phyloP scores from a whole-genome alignment of 31 red algal genomes.

The Endocladia muricata region DNA sequence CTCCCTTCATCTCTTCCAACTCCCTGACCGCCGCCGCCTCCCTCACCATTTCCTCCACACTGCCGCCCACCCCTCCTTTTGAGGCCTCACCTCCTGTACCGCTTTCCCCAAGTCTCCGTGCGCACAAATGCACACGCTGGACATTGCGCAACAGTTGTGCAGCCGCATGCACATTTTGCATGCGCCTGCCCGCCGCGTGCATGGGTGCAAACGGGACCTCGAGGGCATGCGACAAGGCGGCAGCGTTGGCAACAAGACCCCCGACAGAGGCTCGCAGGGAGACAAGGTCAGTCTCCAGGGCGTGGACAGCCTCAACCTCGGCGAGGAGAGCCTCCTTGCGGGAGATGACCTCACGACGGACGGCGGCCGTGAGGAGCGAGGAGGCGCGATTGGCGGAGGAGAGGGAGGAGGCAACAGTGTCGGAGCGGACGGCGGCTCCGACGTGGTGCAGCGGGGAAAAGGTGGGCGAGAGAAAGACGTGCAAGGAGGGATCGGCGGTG shows the following conservation, averaged over 20 bases:
- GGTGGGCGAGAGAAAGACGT: slow-evolving; percentile 35
- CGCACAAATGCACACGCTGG: slow-evolving; percentile 43
- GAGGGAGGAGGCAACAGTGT: slow-evolving; percentile 39
- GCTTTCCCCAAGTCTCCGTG: slow-evolving; percentile 37
- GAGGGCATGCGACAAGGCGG: slow-evolving; percentile 37
- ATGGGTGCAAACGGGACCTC: slow-evolving; percentile 46
- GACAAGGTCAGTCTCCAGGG: slow-evolving; percentile 56
- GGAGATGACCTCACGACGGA: slow-evolving; percentile 67
- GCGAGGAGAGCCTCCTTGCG: slow-evolving; percentile 72
- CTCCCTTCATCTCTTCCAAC: slow-evolving; percentile 46
- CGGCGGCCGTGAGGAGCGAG: slow-evolving; percentile 50
- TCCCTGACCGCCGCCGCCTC: slow-evolving; percentile 58
- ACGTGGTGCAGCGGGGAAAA: slow-evolving; percentile 57
- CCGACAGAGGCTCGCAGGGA: slow-evolving; percentile 43
- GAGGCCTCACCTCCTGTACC: too few relatives aligned
- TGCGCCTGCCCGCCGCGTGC: slow-evolving; percentile 23
- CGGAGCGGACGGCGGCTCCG: slow-evolving; percentile 37
- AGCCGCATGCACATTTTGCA: slow-evolving; percentile 45
- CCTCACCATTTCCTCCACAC: too few relatives aligned
- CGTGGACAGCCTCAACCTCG: slow-evolving; percentile 61
- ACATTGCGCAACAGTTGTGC: slow-evolving; percentile 52
- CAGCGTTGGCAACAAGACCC: slow-evolving; percentile 26
- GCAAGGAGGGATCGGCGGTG: slow-evolving; percentile 37
- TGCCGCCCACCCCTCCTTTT: too few relatives aligned
- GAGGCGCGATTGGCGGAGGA: slow-evolving; percentile 47